Base-by-base conservation (phyloP, 345 rosid species). In the Acer saccharum region DNA sequence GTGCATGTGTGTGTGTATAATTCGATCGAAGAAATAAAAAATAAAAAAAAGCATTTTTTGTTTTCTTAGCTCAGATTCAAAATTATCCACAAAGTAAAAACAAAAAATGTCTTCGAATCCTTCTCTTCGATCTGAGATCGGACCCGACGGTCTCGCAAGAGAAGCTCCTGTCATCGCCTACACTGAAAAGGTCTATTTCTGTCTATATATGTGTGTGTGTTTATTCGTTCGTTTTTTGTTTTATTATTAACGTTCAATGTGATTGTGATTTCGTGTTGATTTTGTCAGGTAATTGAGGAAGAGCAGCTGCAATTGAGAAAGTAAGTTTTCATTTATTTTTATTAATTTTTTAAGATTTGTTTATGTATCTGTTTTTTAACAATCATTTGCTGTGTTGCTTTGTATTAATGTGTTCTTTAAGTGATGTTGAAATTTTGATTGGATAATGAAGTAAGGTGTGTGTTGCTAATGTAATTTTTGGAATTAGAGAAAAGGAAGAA, bases 121-220 rank as follows among this genome's bases (percentile, higher is more conserved):
- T 68, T 83, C 89, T 23, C 86, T 94, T 41, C 84, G 67, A 77
- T 87, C 90, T 27, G 89, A 91, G 92, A 94, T 94, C 84, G 97
- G 99, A 16, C 90, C 98, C 69, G 98, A 93, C 63, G 98, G 98
- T 63, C 88, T 97, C 80, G 75, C 95, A 2, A 81, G 92, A 78
- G 98, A 97, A 89, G 88, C 93, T 71, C 93, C 97, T 9, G 87
- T 93, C 81, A 90, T 94, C 78, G 89, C 97, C 85, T 97, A 94
- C 77, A 97, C 98, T 5, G 98, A 93, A 87, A 91, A 87, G 96
- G 97, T 97, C 35, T 27, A 54, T 68, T 23, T 44, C 61, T 79
- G n/a, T n/a, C n/a, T n/a, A 57, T 79, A 4, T 35, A 35, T 35
- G 27, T 78, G 20, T 75, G 44, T 29, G 12, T 20, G 4, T 50